Evolutionary conservation across 805 yeast genomes (phyloP).

Genomic region (Hyphopichia homilentoma): DNA sequence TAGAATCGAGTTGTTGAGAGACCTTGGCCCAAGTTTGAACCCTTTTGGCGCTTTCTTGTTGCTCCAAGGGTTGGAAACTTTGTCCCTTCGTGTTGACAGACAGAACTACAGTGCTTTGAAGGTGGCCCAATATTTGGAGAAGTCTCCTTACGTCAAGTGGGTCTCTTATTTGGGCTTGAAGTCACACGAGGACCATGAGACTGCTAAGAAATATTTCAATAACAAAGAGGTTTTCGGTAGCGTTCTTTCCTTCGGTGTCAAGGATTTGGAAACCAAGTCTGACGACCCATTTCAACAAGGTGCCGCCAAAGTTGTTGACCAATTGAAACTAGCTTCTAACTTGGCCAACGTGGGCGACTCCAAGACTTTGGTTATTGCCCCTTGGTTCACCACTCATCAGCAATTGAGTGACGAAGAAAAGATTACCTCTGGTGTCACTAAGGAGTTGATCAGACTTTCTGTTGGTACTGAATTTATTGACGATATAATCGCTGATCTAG

Average conservation of each 20-base stretch:
- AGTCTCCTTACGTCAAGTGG: conserved; percentile 73
- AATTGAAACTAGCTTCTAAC: conserved; percentile 80
- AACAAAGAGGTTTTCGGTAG: conserved; percentile 71
- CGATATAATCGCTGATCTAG: conserved; percentile 85
- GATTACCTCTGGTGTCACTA: conserved; percentile 78
- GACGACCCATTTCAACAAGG: conserved; percentile 67
- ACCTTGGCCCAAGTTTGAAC: conserved; percentile 82
- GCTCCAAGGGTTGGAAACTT: conserved; percentile 90
- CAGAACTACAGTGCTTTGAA: conserved; percentile 79
- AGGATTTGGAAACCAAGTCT: conserved; percentile 46
- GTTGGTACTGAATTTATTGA: conserved; percentile 91
- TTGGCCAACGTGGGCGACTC: conserved; percentile 97
- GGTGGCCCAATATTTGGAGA: conserved; percentile 74
- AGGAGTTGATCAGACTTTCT: conserved; percentile 83
- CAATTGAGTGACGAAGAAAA: conserved; percentile 84
- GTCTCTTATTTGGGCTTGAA: conserved; percentile 91
- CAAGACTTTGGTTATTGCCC: conserved; percentile 92
- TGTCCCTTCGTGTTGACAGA: conserved; percentile 91
- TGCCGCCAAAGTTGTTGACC: conserved; percentile 82
- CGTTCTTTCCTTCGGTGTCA: conserved; percentile 85
- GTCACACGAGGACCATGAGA: conserved; percentile 72
- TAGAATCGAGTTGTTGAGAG: conserved; percentile 84
- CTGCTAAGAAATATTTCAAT: conserved; percentile 75
- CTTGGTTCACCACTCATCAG: conserved; percentile 94
- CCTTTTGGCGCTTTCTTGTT: conserved; percentile 88